Percentiles rank a stretch among this genome's conserved stretches.
phyloP scores from a whole-genome alignment of 768 basidiomycete species.

The Hortiboletus campestris region DNA sequence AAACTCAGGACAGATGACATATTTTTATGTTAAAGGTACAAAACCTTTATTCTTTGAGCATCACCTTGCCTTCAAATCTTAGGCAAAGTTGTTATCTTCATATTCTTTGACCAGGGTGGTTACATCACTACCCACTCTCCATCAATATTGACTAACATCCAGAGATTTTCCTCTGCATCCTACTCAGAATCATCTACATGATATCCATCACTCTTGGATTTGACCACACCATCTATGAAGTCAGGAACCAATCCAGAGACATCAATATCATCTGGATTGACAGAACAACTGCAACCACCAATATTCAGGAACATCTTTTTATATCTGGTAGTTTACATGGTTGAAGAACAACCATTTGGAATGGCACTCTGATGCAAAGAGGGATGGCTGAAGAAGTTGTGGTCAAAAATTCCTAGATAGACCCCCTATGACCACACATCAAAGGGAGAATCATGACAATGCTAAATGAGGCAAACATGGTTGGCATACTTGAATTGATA shows the following conservation, averaged over 20 bases:
- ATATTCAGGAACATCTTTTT: background rate
- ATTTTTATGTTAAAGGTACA: too few relatives aligned
- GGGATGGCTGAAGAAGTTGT: too few relatives aligned
- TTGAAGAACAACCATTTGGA: background rate
- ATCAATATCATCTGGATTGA: too few relatives aligned
- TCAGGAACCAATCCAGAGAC: too few relatives aligned
- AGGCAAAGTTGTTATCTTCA: background rate
- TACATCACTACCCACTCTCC: background rate
- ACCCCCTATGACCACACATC: too few relatives aligned
- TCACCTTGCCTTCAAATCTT: background rate
- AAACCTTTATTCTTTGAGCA: too few relatives aligned
- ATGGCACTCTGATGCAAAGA: too few relatives aligned
- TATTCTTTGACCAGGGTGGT: conserved; percentile 1
- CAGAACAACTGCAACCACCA: background rate
- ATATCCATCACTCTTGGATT: background rate
- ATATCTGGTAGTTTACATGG: background rate
- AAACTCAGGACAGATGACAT: conserved; percentile 1
- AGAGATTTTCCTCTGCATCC: background rate
- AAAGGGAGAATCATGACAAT: too few relatives aligned
- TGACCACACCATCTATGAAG: background rate
- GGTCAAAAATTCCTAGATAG: too few relatives aligned
- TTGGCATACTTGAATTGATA: too few relatives aligned
- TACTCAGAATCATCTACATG: background rate
- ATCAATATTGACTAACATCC: conserved; percentile 9
- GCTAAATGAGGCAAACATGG: too few relatives aligned